Conservation (phyloP, 2,329 filamentous ascomycete genomes). For the Colletotrichum sp. region DNA sequence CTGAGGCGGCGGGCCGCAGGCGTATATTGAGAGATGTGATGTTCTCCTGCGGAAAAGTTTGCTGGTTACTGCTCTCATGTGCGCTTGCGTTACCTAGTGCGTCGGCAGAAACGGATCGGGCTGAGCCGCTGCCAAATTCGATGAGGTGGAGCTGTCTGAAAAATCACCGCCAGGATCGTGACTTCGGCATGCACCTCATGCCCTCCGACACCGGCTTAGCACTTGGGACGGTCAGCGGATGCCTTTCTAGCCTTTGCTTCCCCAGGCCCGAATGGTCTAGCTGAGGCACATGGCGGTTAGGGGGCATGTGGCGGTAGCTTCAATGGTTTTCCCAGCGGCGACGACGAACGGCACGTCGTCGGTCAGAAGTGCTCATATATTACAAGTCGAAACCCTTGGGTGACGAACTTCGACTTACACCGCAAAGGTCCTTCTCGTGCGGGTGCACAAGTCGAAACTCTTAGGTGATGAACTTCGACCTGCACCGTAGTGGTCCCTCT, state of each 20-base stretch:
- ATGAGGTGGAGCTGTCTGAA: too few species aligned
- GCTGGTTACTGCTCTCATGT: too few species aligned
- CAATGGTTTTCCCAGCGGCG: neutral
- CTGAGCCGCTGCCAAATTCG: neutral
- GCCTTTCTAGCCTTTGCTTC: neutral
- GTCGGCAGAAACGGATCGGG: neutral
- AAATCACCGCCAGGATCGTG: neutral
- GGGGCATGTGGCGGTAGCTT: neutral
- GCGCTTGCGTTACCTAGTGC: too few species aligned
- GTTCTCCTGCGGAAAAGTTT: too few species aligned
- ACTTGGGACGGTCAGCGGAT: neutral
- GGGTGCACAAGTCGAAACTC: neutral
- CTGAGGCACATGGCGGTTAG: neutral
- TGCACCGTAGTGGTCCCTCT: neutral
- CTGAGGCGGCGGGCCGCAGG: neutral
- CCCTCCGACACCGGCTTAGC: neutral
- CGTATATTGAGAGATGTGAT: neutral
- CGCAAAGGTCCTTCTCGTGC: too few species aligned
- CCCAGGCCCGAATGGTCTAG: neutral
- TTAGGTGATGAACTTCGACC: neutral
- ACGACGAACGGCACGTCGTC: too few species aligned
- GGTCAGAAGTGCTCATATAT: neutral
- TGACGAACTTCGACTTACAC: too few species aligned
- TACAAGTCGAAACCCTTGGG: neutral
- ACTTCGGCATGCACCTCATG: neutral